phyloP scores from a whole-genome alignment of 1,284 basidiomycete genomes.

The Sanghuangporus weigelae region DNA sequence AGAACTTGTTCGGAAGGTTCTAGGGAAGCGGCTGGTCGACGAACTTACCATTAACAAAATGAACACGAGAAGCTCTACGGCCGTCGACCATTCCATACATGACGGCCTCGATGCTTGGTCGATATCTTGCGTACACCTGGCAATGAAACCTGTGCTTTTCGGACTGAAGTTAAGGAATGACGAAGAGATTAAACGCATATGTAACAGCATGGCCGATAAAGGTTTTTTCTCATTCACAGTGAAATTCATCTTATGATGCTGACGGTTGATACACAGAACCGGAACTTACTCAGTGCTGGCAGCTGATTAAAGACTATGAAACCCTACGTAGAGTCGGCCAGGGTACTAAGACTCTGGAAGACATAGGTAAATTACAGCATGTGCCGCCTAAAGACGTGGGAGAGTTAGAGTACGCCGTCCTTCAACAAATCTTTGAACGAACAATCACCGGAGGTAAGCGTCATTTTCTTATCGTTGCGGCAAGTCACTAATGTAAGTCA shows the following conservation, averaged over 20 bases:
- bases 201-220: background rate
- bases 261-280: background rate
- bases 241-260: background rate
- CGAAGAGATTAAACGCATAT: background rate
- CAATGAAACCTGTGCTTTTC: conserved; percentile 3
- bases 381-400: background rate
- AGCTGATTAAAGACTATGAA: background rate
- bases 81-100: background rate
- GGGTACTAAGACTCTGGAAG: background rate
- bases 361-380: background rate
- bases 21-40: background rate
- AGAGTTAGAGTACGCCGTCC: background rate
- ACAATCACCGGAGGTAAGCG: background rate
- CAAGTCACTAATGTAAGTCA: background rate
- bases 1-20: background rate
- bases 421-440: background rate
- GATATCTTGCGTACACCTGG: background rate
- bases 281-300: conserved; percentile 2
- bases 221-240: background rate
- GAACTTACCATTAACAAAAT: background rate
- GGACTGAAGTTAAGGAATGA: conserved; percentile 1
- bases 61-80: background rate
- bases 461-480: background rate
- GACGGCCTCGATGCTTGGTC: conserved; percentile 7
- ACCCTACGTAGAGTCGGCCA: background rate